Percentiles rank a stretch among this genome's conserved stretches.
phyloP scores from a whole-genome alignment of 352 stramenopile genomes.

The Globisporangium viniferum region DNA sequence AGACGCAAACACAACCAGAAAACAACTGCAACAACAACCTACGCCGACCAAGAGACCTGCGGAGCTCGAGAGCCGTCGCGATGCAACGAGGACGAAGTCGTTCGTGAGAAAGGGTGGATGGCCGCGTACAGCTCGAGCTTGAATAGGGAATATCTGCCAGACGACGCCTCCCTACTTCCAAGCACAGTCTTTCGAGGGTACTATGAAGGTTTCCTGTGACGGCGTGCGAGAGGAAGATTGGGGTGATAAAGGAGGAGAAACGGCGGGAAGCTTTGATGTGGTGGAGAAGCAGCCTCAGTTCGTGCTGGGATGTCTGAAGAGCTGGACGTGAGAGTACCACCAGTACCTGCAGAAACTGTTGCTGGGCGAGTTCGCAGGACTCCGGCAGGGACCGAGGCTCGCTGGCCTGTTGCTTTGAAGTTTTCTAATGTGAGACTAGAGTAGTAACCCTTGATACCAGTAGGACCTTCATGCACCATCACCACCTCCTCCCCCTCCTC shows the following conservation, averaged over 20 bases:
- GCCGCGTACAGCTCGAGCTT: not conserved
- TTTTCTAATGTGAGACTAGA: too few relatives aligned
- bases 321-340: constrained; percentile 10
- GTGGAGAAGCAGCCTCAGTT: not conserved
- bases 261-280: too few relatives aligned
- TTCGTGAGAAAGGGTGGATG: constrained; percentile 9
- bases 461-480: too few relatives aligned
- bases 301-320: constrained; percentile 4
- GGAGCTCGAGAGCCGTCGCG: too few relatives aligned
- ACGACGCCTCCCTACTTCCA: too few relatives aligned
- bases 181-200: constrained; percentile 5
- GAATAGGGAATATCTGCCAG: not conserved
- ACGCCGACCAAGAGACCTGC: too few relatives aligned
- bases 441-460: too few relatives aligned
- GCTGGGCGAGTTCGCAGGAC: not conserved
- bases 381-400: not conserved
- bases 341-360: constrained; percentile 13
- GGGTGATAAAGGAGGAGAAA: too few relatives aligned
- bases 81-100: not conserved
- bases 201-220: constrained; percentile 4
- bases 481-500: too few relatives aligned
- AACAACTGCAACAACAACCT: too few relatives aligned
- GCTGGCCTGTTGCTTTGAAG: not conserved
- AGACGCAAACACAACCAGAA: too few relatives aligned
- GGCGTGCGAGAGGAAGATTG: too few relatives aligned